Percentiles rank a stretch among this genome's conserved stretches.
These are phyloP conservation scores for Penicillium waksmanii DNA, from an alignment of 495 filamentous ascomycete species.

Conservation along the genomic window DNA sequence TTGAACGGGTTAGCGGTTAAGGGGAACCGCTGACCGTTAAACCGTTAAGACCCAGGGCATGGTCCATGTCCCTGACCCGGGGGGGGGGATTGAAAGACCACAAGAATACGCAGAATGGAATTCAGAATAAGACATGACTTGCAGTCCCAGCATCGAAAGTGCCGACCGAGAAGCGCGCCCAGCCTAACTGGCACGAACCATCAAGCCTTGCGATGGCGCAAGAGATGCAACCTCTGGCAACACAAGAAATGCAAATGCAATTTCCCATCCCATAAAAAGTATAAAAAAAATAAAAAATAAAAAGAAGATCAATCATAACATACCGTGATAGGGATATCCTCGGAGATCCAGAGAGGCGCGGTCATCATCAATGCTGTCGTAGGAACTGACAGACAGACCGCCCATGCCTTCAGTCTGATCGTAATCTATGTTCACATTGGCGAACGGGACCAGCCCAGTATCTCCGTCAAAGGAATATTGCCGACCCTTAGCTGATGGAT, in stretches of 20 bases:
- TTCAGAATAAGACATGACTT: constrained; percentile 14
- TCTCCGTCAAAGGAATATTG: constrained; percentile 52
- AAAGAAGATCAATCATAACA: constrained; percentile 23
- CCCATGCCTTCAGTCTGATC: constrained; percentile 54
- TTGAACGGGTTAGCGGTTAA: neutral
- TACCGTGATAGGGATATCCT: constrained; percentile 52
- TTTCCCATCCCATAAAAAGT: neutral
- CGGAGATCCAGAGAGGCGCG: constrained; percentile 47
- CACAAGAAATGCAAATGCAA: constrained; percentile 17
- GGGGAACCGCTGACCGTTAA: neutral
- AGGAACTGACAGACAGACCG: constrained; percentile 53
- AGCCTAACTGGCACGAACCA: constrained; percentile 32
- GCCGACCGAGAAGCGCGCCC: constrained; percentile 1
- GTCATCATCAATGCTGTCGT: constrained; percentile 53
- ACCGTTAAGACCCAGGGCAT: neutral
- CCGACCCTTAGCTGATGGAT: constrained; percentile 41
- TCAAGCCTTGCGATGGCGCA: constrained; percentile 38
- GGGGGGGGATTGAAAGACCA: no score
- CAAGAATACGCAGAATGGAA: constrained; percentile 10
- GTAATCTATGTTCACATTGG: constrained; percentile 48
- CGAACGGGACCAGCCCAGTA: constrained; percentile 40
- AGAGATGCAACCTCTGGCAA: constrained; percentile 43
- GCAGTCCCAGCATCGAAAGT: neutral
- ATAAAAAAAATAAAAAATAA: constrained; percentile 10
- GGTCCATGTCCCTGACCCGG: no score